These are phyloP conservation scores for Carex parvula DNA, from an alignment of 176 grass and related monocot species.

Conservation along the genomic window DNA sequence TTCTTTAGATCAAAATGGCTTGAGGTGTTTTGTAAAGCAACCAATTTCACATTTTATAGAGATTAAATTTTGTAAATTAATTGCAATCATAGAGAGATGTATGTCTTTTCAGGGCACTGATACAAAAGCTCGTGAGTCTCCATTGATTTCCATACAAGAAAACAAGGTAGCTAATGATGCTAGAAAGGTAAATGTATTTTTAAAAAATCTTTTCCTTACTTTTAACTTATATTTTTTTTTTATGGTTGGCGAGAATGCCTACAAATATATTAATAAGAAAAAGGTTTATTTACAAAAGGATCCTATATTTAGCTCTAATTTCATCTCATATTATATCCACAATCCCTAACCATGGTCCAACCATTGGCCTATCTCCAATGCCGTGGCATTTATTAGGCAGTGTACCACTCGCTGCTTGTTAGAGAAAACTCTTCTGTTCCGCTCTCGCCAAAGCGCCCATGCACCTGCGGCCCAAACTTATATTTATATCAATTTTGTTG, in stretches of 20 bases:
- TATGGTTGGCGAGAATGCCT: too few species aligned
- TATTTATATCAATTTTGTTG: neutral
- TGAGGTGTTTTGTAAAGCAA: neutral
- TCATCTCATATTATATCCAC: too few species aligned
- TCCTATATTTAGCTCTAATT: too few species aligned
- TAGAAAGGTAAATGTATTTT: conserved; percentile 17
- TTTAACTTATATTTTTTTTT: neutral
- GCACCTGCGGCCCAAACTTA: neutral
- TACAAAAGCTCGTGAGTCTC: neutral
- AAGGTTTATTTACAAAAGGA: too few species aligned
- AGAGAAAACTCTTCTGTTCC: too few species aligned
- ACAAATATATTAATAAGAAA: too few species aligned
- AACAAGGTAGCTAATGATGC: conserved; percentile 2
- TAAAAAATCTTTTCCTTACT: neutral
- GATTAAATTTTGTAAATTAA: neutral
- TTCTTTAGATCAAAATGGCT: conserved; percentile 7
- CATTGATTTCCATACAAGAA: conserved; percentile 19
- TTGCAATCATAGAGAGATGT: neutral
- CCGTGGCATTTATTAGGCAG: too few species aligned
- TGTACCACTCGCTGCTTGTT: too few species aligned
- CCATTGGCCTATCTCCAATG: too few species aligned
- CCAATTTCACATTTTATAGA: neutral
- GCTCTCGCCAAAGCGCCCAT: too few species aligned
- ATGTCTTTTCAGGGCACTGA: conserved; percentile 10
- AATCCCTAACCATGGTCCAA: too few species aligned